Base-by-base conservation (phyloP, 805 yeast species). In the Yueomyces sp. region DNA sequence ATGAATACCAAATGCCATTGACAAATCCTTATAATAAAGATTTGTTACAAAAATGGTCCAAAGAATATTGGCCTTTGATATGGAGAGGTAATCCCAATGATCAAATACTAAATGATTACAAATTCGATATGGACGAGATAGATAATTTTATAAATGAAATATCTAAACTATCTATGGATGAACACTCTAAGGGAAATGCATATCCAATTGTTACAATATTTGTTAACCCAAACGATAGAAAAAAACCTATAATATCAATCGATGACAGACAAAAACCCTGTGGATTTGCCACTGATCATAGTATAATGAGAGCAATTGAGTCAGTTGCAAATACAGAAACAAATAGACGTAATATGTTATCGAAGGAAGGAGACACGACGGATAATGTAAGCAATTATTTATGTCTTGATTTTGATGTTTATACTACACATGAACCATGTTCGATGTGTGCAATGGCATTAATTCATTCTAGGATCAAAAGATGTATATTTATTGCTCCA, bases 401-500 rank as follows among this genome's bases (percentile, higher is more conserved):
- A 2, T 88, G 97, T 56, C 73, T 81, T 34, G 74, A 79, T 43
- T 71, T 77, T 50, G 79, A 84, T 47, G 86, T 92, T 0, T 86
- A 83, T 56, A 83, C 94, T 1, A 82, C 95, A 0, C 95, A 87
- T 57, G 98, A 92, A 60, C 98, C 98, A 0, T 92, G 98, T 55
- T 75, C 85, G 0, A 92, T 90, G 96, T 92, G 98, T 56, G 66
- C 85, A 5, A 92, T 92, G 98, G 97, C 97, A 0, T 67, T 92
- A 37, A 79, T 88, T 8, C 98, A 92, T 58, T 90, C 97, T 1
- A 68, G 98, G 41, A 73, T 92, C 0, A 72, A 77, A 12, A 68
- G 86, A 42, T 64, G 90, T 33, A 64, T 84, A 1, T 90, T 79
- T 60, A 50, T 83, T 19, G 63, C 65, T 37, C 64, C 73, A 2